These are phyloP conservation scores for Silene conica DNA, from an alignment of 148 eudicot genomes.

Conservation along the genomic window DNA sequence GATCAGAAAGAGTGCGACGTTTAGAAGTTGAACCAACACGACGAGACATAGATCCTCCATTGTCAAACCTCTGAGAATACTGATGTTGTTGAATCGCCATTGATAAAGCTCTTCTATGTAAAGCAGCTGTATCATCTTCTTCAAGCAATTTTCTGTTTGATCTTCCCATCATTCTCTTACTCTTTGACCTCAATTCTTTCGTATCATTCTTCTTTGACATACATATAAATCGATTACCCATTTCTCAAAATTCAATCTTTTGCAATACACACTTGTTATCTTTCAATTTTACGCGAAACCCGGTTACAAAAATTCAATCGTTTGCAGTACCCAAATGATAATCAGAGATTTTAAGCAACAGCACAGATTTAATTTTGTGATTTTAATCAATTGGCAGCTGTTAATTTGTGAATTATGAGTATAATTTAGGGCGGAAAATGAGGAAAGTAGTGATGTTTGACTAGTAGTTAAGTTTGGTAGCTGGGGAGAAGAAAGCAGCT, in stretches of 20 bases:
- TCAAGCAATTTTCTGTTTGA: slow-evolving; percentile 51
- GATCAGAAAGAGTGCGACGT: slow-evolving; percentile 55
- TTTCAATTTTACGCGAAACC: background rate
- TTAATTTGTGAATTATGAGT: background rate
- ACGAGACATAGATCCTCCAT: slow-evolving; percentile 67
- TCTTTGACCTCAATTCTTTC: slow-evolving; percentile 42
- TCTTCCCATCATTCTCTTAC: slow-evolving; percentile 46
- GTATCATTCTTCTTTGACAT: slow-evolving; percentile 69
- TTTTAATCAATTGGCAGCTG: background rate
- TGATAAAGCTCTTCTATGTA: slow-evolving; percentile 78
- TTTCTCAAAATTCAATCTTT: slow-evolving; percentile 28
- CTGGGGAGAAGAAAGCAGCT: background rate
- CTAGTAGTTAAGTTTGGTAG: slow-evolving; percentile 13
- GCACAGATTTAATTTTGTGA: background rate
- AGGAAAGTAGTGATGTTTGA: slow-evolving; percentile 12
- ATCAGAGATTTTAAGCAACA: background rate
- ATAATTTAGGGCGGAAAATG: background rate
- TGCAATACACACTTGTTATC: slow-evolving; percentile 7
- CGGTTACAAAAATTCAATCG: background rate
- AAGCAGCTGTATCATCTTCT: slow-evolving; percentile 67
- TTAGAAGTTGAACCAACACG: slow-evolving; percentile 66
- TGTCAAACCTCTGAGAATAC: slow-evolving; percentile 78
- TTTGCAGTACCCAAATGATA: background rate
- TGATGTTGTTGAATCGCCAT: slow-evolving; percentile 92
- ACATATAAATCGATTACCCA: slow-evolving; percentile 71